Conservation (phyloP, 2,329 filamentous ascomycete species). For the Colletotrichum sp. region DNA sequence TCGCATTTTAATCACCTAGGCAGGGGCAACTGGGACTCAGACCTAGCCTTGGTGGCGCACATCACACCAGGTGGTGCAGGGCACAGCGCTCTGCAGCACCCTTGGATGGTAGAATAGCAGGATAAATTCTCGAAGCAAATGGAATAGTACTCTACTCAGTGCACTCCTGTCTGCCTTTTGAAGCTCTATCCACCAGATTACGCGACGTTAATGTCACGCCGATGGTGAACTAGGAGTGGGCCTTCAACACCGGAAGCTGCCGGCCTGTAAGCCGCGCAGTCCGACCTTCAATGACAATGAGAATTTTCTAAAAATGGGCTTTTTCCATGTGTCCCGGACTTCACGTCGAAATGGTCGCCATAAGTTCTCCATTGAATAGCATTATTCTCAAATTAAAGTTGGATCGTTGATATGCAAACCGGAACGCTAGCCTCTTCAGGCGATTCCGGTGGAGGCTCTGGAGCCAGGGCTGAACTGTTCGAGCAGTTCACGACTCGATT, state of each 20-base stretch:
- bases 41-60: not conserved
- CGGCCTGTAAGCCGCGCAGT: not conserved
- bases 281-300: not conserved
- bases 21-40: not conserved
- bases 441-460: not conserved
- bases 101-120: not conserved
- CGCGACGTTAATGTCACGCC: not conserved
- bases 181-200: not conserved
- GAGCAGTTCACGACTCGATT: not conserved
- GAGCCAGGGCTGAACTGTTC: not conserved
- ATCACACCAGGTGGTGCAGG: not conserved
- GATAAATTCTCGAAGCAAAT: not conserved
- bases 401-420: not conserved
- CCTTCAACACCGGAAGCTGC: not conserved
- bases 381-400: not conserved
- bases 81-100: not conserved
- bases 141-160: not conserved
- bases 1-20: too few relatives aligned
- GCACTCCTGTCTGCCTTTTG: not conserved
- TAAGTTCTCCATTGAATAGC: not conserved
- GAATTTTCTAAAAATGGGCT: not conserved
- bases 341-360: not conserved
- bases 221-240: not conserved
- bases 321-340: not conserved
- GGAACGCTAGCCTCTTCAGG: not conserved